phyloP scores from a whole-genome alignment of 768 basidiomycete genomes.

The Termitomyces sp. region DNA sequence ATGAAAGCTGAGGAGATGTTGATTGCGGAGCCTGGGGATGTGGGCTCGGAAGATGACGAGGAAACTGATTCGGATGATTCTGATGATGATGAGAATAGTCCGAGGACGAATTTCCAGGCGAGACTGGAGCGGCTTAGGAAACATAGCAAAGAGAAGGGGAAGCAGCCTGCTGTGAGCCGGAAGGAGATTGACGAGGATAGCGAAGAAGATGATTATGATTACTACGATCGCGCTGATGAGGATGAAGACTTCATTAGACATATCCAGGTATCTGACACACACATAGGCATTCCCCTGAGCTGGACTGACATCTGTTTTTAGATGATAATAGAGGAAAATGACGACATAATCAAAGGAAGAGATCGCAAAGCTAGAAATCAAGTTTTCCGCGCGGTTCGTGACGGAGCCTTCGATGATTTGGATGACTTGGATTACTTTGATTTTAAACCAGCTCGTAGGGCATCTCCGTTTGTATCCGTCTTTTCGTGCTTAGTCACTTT shows the following conservation, averaged over 20 bases:
- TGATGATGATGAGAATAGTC: conserved; percentile 31
- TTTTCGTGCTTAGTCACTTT: background rate
- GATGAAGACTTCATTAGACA: conserved; percentile 53
- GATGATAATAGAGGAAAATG: conserved; percentile 59
- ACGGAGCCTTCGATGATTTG: conserved; percentile 46
- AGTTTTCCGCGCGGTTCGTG: conserved; percentile 52
- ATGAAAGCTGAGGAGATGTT: conserved; percentile 44
- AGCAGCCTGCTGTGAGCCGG: conserved; percentile 18
- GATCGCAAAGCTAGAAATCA: conserved; percentile 48
- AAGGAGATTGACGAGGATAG: conserved; percentile 23
- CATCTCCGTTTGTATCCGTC: background rate
- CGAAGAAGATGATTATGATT: conserved; percentile 26
- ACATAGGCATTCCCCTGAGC: background rate
- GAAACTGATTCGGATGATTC: conserved; percentile 30
- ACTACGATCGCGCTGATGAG: conserved; percentile 33
- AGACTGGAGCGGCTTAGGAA: conserved; percentile 36
- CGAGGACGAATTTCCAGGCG: conserved; percentile 39
- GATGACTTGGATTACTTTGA: conserved; percentile 16
- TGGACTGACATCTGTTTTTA: conserved; percentile 19
- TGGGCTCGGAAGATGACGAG: conserved; percentile 25
- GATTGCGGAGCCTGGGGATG: conserved; percentile 27
- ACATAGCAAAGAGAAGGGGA: conserved; percentile 15
- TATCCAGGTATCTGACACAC: conserved; percentile 41
- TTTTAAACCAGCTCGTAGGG: conserved; percentile 49
- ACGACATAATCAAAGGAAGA: conserved; percentile 36